Conservation (phyloP, 176 grass and related monocot genomes). For the Hsuehochloa calcarea region DNA sequence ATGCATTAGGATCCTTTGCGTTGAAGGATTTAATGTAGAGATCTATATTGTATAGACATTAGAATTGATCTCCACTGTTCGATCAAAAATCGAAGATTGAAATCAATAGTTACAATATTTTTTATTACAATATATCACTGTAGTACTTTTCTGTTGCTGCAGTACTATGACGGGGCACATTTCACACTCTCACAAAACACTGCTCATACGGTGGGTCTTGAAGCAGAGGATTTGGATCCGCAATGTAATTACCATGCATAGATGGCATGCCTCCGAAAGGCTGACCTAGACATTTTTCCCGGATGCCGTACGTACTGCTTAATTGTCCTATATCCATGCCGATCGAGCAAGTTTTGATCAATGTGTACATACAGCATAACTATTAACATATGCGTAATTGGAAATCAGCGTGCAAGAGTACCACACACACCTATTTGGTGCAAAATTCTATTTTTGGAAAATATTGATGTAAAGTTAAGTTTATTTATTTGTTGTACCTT, state of each 20-base stretch:
- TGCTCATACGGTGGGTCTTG: too few relatives aligned
- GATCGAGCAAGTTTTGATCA: not conserved
- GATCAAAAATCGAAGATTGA: too few relatives aligned
- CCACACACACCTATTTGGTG: not conserved
- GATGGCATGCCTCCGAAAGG: not conserved
- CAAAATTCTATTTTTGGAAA: not conserved
- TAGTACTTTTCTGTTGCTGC: too few relatives aligned
- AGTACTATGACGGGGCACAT: too few relatives aligned
- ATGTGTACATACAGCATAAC: not conserved
- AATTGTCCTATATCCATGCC: not conserved
- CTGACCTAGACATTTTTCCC: not conserved
- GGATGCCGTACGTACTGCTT: not conserved
- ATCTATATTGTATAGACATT: too few relatives aligned
- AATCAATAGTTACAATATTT: too few relatives aligned
- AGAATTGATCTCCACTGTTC: too few relatives aligned
- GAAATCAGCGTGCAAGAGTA: not conserved
- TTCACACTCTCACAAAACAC: fast-evolving
- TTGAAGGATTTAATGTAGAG: too few relatives aligned
- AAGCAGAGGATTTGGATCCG: too few relatives aligned
- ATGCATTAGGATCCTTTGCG: not conserved
- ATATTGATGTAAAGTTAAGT: not conserved
- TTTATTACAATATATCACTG: too few relatives aligned
- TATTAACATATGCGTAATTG: not conserved
- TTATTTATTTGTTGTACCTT: not conserved
- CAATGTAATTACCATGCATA: not conserved